These are phyloP conservation scores for Arthroderma sp. DNA, from an alignment of 2,329 filamentous ascomycete genomes.

Conservation along the genomic window DNA sequence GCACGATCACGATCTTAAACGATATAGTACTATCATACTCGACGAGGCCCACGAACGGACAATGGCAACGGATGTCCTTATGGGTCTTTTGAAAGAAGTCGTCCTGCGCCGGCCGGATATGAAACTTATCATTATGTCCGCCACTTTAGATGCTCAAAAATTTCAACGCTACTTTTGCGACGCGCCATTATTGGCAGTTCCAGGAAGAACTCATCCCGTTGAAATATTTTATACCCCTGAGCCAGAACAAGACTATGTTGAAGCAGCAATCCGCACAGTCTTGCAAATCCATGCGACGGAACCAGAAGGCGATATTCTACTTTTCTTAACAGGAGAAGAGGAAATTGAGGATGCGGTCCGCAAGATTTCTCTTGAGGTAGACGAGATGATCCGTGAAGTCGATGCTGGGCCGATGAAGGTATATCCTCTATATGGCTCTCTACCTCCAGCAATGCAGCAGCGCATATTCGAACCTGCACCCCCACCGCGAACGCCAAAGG, in stretches of 20 bases:
- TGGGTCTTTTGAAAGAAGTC: constrained; percentile 90
- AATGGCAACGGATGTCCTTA: constrained; percentile 90
- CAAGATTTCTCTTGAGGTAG: constrained; percentile 80
- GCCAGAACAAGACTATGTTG: constrained; percentile 90
- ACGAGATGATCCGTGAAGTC: constrained; percentile 83
- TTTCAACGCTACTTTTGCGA: constrained; percentile 97
- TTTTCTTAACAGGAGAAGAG: constrained; percentile 95
- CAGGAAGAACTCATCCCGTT: constrained; percentile 87
- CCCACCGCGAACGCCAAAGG: constrained; percentile 56
- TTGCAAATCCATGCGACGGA: constrained; percentile 93
- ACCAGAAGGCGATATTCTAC: constrained; percentile 77
- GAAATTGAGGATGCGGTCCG: constrained; percentile 95
- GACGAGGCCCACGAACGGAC: constrained; percentile 98
- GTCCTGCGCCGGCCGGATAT: constrained; percentile 70
- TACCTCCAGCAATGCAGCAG: constrained; percentile 88
- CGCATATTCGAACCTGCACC: constrained; percentile 89
- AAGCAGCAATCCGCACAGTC: constrained; percentile 86
- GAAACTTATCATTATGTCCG: constrained; percentile 98
- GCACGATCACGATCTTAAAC: constrained; percentile 80
- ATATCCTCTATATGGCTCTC: constrained; percentile 85
- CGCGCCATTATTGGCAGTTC: constrained; percentile 83
- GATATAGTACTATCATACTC: constrained; percentile 95
- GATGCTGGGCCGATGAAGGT: constrained; percentile 81
- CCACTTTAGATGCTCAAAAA: constrained; percentile 92
- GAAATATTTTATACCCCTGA: constrained; percentile 98